Conservation (phyloP, 148 eudicot species). For the Cornus kousa region DNA sequence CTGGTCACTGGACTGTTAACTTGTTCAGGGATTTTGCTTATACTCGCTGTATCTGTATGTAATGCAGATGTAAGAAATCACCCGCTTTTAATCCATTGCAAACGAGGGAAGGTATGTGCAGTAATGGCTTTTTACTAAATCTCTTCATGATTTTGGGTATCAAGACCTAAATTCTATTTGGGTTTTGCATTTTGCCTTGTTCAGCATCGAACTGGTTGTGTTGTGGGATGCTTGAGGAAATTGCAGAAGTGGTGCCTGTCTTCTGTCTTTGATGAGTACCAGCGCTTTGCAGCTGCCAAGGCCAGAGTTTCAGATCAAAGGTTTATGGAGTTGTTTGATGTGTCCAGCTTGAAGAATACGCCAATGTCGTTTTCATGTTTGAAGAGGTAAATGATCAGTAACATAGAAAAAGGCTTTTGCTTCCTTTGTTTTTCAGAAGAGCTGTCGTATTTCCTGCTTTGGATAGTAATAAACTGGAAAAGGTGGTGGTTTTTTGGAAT, state of each 20-base stretch:
- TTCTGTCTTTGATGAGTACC: slow-evolving; percentile 79
- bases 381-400: slow-evolving; percentile 16
- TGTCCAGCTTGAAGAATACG: slow-evolving; percentile 39
- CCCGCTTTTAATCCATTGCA: slow-evolving; percentile 89
- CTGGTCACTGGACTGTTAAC: background rate
- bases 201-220: slow-evolving; percentile 80
- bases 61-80: slow-evolving; percentile 69
- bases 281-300: slow-evolving; percentile 77
- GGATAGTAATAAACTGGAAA: slow-evolving; percentile 15
- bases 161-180: background rate
- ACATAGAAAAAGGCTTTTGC: slow-evolving; percentile 2
- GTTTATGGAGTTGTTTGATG: slow-evolving; percentile 72
- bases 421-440: slow-evolving; percentile 13
- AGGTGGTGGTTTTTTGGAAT: slow-evolving; percentile 16
- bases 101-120: slow-evolving; percentile 78
- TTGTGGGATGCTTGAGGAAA: slow-evolving; percentile 86
- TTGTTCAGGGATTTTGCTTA: background rate
- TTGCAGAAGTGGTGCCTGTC: slow-evolving; percentile 79
- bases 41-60: slow-evolving; percentile 1
- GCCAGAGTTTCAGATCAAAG: slow-evolving; percentile 82
- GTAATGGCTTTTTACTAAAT: background rate
- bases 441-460: slow-evolving; percentile 8
- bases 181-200: background rate
- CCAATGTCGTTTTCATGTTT: slow-evolving; percentile 23
- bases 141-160: background rate